Conservation (phyloP, 108 stramenopile species). For the Cylindrotheca closterium region DNA sequence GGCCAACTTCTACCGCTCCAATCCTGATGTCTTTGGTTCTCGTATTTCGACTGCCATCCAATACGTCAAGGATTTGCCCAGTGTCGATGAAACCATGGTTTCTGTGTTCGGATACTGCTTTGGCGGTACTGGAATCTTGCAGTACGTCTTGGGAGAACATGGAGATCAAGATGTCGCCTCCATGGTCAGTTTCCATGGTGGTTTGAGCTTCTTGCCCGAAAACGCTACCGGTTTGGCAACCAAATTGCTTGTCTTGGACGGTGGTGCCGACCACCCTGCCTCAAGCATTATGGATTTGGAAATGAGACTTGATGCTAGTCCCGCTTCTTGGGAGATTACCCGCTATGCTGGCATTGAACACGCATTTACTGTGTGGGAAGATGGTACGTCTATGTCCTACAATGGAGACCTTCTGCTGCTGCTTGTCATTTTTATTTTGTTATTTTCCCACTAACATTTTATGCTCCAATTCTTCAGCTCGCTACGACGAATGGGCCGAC, state of each 20-base stretch:
- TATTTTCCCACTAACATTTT: not conserved
- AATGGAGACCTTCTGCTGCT: not conserved
- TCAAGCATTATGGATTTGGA: constrained; percentile 29
- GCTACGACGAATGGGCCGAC: constrained; percentile 46
- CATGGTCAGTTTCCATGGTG: constrained; percentile 42
- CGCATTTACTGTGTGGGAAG: constrained; percentile 40
- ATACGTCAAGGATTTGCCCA: constrained; percentile 13
- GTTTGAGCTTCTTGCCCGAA: constrained; percentile 25
- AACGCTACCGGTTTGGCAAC: constrained; percentile 6
- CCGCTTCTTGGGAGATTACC: constrained; percentile 45
- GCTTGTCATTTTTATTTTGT: not conserved
- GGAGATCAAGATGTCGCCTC: constrained; percentile 23
- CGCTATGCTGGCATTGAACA: constrained; percentile 44
- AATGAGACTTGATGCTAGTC: constrained; percentile 15
- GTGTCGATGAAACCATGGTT: constrained; percentile 35
- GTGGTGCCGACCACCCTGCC: constrained; percentile 35
- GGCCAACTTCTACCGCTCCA: constrained; percentile 23
- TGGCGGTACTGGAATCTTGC: constrained; percentile 47
- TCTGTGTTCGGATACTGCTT: constrained; percentile 43
- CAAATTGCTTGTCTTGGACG: constrained; percentile 34
- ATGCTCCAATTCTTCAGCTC: constrained; percentile 1
- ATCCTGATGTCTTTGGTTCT: constrained; percentile 31
- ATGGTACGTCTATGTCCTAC: constrained; percentile 10
- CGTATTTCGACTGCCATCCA: constrained; percentile 47
- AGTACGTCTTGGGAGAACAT: constrained; percentile 18